These are phyloP conservation scores for Solanum boliviense DNA, from an alignment of 257 asterid genomes.

Conservation along the genomic window DNA sequence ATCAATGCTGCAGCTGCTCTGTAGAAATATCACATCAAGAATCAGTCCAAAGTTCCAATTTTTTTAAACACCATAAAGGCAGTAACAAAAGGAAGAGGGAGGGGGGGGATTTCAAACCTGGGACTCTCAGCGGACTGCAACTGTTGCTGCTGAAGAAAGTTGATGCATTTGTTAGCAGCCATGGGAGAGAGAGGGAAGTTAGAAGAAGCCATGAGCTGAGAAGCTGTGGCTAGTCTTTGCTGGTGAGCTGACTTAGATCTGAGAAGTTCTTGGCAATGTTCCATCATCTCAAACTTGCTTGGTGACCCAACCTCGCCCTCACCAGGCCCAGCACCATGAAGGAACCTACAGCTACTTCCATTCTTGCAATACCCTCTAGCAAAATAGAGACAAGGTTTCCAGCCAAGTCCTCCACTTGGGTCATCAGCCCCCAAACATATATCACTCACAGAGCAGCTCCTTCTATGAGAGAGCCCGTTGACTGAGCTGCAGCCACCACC, in stretches of 20 bases:
- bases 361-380: slow-evolving; percentile 72
- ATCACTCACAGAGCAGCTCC: slow-evolving; percentile 61
- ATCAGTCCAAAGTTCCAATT: neutral
- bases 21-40: neutral
- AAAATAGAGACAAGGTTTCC: slow-evolving; percentile 64
- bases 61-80: neutral
- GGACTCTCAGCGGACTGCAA: slow-evolving; percentile 42
- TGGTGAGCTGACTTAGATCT: slow-evolving; percentile 44
- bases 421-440: slow-evolving; percentile 36
- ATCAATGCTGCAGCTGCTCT: slow-evolving; percentile 20
- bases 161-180: slow-evolving; percentile 35
- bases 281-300: slow-evolving; percentile 41
- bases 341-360: slow-evolving; percentile 51
- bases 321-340: slow-evolving; percentile 36
- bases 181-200: slow-evolving; percentile 34
- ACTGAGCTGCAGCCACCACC: slow-evolving; percentile 12
- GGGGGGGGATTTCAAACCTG: slow-evolving; percentile 10
- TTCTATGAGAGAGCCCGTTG: slow-evolving; percentile 30
- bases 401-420: slow-evolving; percentile 35
- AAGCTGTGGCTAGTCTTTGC: slow-evolving; percentile 17
- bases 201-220: slow-evolving; percentile 26
- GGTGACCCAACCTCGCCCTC: slow-evolving; percentile 37
- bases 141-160: slow-evolving; percentile 37
- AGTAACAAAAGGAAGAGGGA: neutral
- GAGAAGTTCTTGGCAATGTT: slow-evolving; percentile 43